Evolutionary conservation across 805 yeast genomes (phyloP), one percentile per base, ranked within the genome.

Genomic region (Monosporozyma aquatica): DNA sequence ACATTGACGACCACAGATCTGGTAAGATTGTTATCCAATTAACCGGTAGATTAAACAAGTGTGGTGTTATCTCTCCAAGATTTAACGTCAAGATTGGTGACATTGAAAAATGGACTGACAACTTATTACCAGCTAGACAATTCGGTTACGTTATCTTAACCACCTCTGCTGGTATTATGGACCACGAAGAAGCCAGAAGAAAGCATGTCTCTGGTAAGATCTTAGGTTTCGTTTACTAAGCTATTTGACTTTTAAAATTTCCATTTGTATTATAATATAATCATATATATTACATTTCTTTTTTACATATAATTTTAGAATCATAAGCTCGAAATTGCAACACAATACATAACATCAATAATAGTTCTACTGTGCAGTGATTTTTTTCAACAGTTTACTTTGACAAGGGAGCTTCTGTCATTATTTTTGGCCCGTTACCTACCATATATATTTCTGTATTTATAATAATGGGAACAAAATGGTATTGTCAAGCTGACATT

Each of bases 161-260:
- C 74, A 89, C 97, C 62, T 90, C 97, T 64, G 95, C 97, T 62
- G 97, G 97, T 75, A 89, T 89, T 65, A 87, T 89, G 95, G 97
- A 90, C 78, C 97, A 89, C 76, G 97, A 90, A 78, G 97, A 90
- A 78, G 97, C 97, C 65, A 86, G 95, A 82, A 84, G 97, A 81
- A 90, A 90, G 84, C 97, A 89, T 75, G 97, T 89, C 59, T 86
- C 97, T 58, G 97, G 97, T 72, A 89, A 89, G 79, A 83, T 89
- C 71, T 81, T 89, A 67, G 97, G 97, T 68, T 89, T 86, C 76
- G 96, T 89, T 54, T 89, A 89, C 80, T 89, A 82, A 62, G 35
- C 35, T 32, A 13, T 4, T 10, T 32, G 5, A 32, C 22, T 32
- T 32, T 18, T 6, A 32, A 32, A 23, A 23, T 23, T 23, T 23